Base-by-base conservation (phyloP, 192 early-diverging fungal species). In the Backusella mclennaniae region DNA sequence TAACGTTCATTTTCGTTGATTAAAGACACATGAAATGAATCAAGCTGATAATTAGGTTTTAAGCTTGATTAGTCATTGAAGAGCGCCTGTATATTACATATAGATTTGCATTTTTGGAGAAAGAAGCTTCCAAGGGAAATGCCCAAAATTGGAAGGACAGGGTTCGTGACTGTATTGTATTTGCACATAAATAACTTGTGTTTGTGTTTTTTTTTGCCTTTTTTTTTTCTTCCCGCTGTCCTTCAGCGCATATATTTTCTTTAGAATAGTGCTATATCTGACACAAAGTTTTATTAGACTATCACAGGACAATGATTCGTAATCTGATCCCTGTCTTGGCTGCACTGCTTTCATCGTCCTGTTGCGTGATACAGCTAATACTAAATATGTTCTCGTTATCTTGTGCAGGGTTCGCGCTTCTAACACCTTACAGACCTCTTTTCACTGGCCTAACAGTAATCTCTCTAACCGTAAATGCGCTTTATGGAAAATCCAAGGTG, bases 361-460 rank as follows among this genome's bases (percentile, higher is more conserved):
- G 88, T 70, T 90, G 88, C 42, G 46, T 88, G 0, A 79, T 90
- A 38, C 88, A 90, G 35, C 77, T 90, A 35, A 23, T 82, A 0
- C 82, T 90, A 35, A 90, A 90, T 75, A 3, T 79, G 9, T 81
- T 88, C 38, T 90, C 88, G 0, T 69, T 90, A 23, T 81, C 82
- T 17, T 90, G 88, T 67, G 88, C 88, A 0, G 87, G 88, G 19
- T 88, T 89, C 78, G 76, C 86, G 4, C 35, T 88, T n/a, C 72
- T 90, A 17, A 87, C 88, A 21, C 83, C 87, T 1, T 82, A 79
- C 17, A 83, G 88, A 2, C 77, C 84, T 6, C 1, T 84, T 15
- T 84, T 89, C 29, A 66, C 77, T 21, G 29, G 75, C 9, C 36
- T 88, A 0, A 83, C 83, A 2, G 12, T 73, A 1, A 19, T 80